Base-by-base conservation (phyloP, 192 early-diverging fungal species). In the Lobosporangium transversale region DNA sequence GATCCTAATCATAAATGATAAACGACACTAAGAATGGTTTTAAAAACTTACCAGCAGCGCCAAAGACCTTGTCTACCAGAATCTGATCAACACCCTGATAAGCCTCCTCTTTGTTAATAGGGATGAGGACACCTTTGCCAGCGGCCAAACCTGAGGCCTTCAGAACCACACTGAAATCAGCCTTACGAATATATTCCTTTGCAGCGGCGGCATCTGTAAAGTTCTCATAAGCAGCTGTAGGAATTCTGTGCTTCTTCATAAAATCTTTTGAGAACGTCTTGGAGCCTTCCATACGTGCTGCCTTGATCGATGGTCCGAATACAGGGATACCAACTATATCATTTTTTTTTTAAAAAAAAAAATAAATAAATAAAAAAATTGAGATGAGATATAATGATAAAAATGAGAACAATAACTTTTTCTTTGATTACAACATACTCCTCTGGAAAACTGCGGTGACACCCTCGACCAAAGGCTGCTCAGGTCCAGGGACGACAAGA, bases 211-310 rank as follows among this genome's bases (percentile, higher is more conserved):
- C 63, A 49, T 47, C 61, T 3, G 47, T 63, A 49, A 58, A 74
- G 70, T 85, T 85, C 73, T 88, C 80, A 85, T 97, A 98, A 21
- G 87, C 89, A 5, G 98, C 98, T 1, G 98, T 99, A 6, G 98
- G 97, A 79, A 99, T 98, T 54, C 85, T 78, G 85, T 99, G 95
- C 78, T 90, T 90, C 82, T 89, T 86, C 98, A 99, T 99, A 74
- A 99, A 99, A 78, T 98, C 92, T 82, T 98, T 99, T 68, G 95
- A 93, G 80, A 98, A 99, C 17, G 96, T 93, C 86, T 99, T 99
- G 53, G 98, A 99, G 3, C 95, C 96, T 81, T 99, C 98, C 81
- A 99, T 92, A 21, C 80, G 82, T 49, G 98, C 94, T 14, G 98
- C 98, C 58, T 88, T 88, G 42, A 81, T 67, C 21, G 94, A 95